Base-by-base conservation (phyloP, 805 yeast genomes). In the Candida mattraensis region DNA sequence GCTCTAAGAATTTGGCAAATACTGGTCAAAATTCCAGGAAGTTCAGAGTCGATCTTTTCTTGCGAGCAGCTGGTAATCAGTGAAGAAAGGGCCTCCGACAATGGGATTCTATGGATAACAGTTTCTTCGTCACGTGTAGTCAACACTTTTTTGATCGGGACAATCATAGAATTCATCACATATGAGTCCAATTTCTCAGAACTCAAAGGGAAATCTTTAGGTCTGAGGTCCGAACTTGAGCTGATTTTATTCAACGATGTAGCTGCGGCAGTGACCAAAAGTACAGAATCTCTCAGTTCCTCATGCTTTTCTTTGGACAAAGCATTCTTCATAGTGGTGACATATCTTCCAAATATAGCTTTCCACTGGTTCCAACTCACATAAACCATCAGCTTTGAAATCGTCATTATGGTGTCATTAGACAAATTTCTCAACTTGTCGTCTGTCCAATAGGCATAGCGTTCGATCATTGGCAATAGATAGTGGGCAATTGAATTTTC, bases 1-100 rank as follows among this genome's bases (percentile, higher is more conserved):
- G 93, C 78, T 47, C 96, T 72, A 58, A 93, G 68, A 19, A 87
- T 83, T 56, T 91, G 97, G 57, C 96, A 88, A n/a, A 88, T 71
- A 45, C 80, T 78, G 0, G 96, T 85, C 45, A 93, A 67, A 9
- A 84, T 73, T 16, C 94, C 93, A 0, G 98, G 95, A 16, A 93
- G 69, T 32, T 79, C 76, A 4, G 68, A 52, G 13, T 71, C 73
- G 18, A 85, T 64, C 16, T 67, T 65, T 2, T 76, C 80, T 8
- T 70, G 67, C 0, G 83, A 66, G 26, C 91, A 67, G 33, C 87
- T 77, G 48, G 77, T 65, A 17, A 85, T 61, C 40, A 85, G 72
- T 36, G 80, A 74, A 4, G 85, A 79, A 30, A 88, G 63, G 0
- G 95, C 91, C 52, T 87, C 89, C 2, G 94, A 80, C 32, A 93